Base-by-base conservation (phyloP, 1,284 basidiomycete genomes). In the Boletus subluridellus region DNA sequence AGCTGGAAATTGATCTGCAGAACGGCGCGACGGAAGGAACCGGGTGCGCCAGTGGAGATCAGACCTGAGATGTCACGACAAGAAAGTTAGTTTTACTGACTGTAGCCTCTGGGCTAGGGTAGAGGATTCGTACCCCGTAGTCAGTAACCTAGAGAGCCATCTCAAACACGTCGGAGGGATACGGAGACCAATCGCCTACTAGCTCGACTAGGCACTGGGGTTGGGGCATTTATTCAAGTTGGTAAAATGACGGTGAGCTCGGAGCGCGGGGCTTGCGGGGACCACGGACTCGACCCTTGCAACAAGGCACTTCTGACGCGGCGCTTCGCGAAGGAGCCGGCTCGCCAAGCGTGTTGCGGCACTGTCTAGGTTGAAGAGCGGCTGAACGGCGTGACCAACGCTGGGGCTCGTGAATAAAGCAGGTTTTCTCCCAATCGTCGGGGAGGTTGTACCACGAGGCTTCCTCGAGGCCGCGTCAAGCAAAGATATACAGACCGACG, bases 381-480 rank as follows among this genome's bases (percentile, higher is more conserved):
- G 34, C 38, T 45, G 50, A 42, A 47, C 42, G 38, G 44, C 51
- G 37, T 48, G 39, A 34, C 34, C 54, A 41, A 35, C 52, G 21
- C 39, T 35, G 35, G 37, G 37, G 38, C 17, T 6, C 21, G 58
- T 54, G 45, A 62, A 71, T 55, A 44, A 60, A 60, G 61, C 21
- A 63, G 37, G 28, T 50, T 17, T 17, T 54, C 35, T 52, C 69
- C 61, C 60, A 60, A 47, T 32, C 26, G 55, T 60, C 49, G 57
- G 59, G 62, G 41, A 46, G 30, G 52, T 5, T 17, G 49, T n/a
- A 44, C 38, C 69, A 69, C 52, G 68, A 62, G 68, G 69, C n/a
- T 1, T 46, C 68, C 70, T 60, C 58, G 67, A 71, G 70, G 68
- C 57, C 52, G 46, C 42, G 37, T 48, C 32, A 9, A 46, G 52